A percentile compares a stretch with the other conserved stretches of the same genome.
These are phyloP conservation scores for Cyberlindnera euphorbiiphila DNA, from an alignment of 805 yeast species.

Conservation along the genomic window DNA sequence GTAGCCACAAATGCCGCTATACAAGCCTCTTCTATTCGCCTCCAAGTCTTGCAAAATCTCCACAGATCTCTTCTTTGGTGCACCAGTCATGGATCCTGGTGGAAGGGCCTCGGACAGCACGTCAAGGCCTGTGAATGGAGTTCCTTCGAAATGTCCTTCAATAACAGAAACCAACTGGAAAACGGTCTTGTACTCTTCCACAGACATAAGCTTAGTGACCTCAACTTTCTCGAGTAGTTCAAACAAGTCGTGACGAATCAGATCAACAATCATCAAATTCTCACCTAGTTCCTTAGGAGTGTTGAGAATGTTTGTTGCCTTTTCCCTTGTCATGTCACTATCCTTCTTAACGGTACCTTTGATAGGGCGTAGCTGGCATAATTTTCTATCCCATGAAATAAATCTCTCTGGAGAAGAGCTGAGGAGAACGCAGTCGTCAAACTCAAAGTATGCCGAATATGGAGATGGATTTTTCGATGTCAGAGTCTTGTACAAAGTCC, in stretches of 20 bases:
- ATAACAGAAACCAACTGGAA: slow-evolving; percentile 91
- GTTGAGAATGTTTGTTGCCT: slow-evolving; percentile 61
- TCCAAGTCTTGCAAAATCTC: slow-evolving; percentile 59
- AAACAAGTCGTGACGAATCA: slow-evolving; percentile 87
- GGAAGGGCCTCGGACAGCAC: slow-evolving; percentile 77
- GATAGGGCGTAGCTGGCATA: slow-evolving; percentile 86
- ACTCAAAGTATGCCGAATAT: slow-evolving; percentile 74
- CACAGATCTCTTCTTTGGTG: slow-evolving; percentile 92
- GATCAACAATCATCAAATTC: slow-evolving; percentile 93
- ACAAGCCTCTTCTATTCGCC: slow-evolving; percentile 60
- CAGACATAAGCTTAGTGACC: slow-evolving; percentile 79
- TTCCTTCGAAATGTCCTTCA: slow-evolving; percentile 43
- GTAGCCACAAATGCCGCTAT: slow-evolving; percentile 94
- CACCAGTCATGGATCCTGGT: slow-evolving; percentile 99
- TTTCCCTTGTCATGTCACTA: slow-evolving; percentile 45
- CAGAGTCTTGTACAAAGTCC: slow-evolving; percentile 77
- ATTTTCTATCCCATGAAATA: slow-evolving; percentile 58
- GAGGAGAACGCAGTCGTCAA: slow-evolving; percentile 55
- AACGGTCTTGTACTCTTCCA: slow-evolving; percentile 90
- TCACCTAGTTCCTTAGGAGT: slow-evolving; percentile 95
- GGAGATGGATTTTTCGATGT: slow-evolving; percentile 86
- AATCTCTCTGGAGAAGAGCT: slow-evolving; percentile 96
- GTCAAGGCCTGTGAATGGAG: slow-evolving; percentile 65
- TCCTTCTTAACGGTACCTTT: slow-evolving; percentile 89
- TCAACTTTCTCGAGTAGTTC: slow-evolving; percentile 60